Percentiles rank a stretch among this genome's conserved stretches.
Conservation (phyloP, 768 basidiomycete genomes). For the Leccinum aurantiacum region DNA sequence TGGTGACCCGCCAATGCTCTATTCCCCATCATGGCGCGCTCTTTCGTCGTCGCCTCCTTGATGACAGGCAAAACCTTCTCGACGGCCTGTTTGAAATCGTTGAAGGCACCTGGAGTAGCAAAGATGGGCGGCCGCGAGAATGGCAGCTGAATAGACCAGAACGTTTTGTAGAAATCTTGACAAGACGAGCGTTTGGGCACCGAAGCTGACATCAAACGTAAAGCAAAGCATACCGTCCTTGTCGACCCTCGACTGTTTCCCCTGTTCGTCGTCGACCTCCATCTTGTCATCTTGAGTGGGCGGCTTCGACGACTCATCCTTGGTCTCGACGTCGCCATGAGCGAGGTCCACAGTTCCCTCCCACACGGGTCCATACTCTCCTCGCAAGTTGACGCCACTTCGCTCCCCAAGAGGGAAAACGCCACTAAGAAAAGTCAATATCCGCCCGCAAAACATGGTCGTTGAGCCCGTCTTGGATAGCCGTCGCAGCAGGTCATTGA, state of each 20-base stretch:
- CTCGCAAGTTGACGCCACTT: slow-evolving; percentile 88
- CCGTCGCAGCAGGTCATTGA: slow-evolving; percentile 85
- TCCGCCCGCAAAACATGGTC: slow-evolving; percentile 86
- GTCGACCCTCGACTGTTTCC: slow-evolving; percentile 44
- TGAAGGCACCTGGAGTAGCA: slow-evolving; percentile 52
- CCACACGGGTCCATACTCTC: slow-evolving; percentile 82
- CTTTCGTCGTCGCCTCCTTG: slow-evolving; percentile 83
- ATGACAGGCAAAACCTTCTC: slow-evolving; percentile 75
- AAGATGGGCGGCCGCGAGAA: slow-evolving; percentile 83
- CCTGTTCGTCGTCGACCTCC: slow-evolving; percentile 55
- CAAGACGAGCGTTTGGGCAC: slow-evolving; percentile 6
- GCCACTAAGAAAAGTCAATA: slow-evolving; percentile 80
- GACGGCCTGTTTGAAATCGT: slow-evolving; percentile 68
- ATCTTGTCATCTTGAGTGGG: slow-evolving; percentile 49
- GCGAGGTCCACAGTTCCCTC: slow-evolving; percentile 54
- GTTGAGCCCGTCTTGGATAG: slow-evolving; percentile 84
- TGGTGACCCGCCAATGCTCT: slow-evolving; percentile 43
- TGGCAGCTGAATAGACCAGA: slow-evolving; percentile 85
- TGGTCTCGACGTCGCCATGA: slow-evolving; percentile 35
- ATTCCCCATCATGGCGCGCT: slow-evolving; percentile 85
- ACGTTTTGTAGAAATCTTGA: slow-evolving; percentile 78
- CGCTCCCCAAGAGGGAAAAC: slow-evolving; percentile 88
- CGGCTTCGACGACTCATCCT: slow-evolving; percentile 31
- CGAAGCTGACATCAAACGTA: not conserved
- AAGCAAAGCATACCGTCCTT: slow-evolving; percentile 54